Evolutionary conservation across 1,284 basidiomycete species (phyloP).

Genomic region (Pascua guehoae): DNA sequence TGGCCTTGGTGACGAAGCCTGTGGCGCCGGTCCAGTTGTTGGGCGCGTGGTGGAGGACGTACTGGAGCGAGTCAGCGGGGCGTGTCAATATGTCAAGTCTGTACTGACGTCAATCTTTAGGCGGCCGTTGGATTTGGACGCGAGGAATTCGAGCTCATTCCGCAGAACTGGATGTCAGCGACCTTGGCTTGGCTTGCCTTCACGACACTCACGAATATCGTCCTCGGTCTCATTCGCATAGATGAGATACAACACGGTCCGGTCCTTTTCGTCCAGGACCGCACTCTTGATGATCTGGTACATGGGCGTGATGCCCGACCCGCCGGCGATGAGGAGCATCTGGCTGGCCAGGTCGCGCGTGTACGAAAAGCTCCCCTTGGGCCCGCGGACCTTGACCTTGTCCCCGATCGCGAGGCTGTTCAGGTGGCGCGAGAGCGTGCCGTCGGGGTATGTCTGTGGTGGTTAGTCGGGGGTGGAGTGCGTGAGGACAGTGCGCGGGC

Average conservation of each 20-base stretch:
- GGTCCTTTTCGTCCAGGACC: conserved; percentile 79
- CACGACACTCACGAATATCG: conserved; percentile 63
- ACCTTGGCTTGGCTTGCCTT: no score
- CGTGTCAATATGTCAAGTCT: background rate
- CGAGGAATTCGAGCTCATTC: conserved; percentile 71
- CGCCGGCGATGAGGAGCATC: conserved; percentile 93
- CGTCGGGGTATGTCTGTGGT: conserved; percentile 85
- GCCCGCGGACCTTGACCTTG: conserved; percentile 84
- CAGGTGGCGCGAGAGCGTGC: conserved; percentile 88
- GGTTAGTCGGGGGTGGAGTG: background rate
- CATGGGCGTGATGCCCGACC: conserved; percentile 94
- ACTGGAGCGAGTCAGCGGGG: conserved; percentile 46
- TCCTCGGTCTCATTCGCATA: conserved; percentile 92
- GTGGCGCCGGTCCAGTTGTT: conserved; percentile 78
- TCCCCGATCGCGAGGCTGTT: conserved; percentile 77
- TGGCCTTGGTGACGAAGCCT: conserved; percentile 92
- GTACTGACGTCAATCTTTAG: conserved; percentile 65
- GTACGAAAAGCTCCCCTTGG: conserved; percentile 90
- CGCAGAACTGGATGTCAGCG: conserved; percentile 60
- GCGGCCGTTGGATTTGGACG: conserved; percentile 55
- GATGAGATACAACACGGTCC: conserved; percentile 76
- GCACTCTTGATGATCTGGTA: conserved; percentile 86
- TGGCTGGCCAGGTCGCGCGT: conserved; percentile 62
- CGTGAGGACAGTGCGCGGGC: background rate
- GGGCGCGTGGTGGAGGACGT: conserved; percentile 92